Conservation (phyloP, 2,329 filamentous ascomycete genomes). For the Calonectria hongkongensis region DNA sequence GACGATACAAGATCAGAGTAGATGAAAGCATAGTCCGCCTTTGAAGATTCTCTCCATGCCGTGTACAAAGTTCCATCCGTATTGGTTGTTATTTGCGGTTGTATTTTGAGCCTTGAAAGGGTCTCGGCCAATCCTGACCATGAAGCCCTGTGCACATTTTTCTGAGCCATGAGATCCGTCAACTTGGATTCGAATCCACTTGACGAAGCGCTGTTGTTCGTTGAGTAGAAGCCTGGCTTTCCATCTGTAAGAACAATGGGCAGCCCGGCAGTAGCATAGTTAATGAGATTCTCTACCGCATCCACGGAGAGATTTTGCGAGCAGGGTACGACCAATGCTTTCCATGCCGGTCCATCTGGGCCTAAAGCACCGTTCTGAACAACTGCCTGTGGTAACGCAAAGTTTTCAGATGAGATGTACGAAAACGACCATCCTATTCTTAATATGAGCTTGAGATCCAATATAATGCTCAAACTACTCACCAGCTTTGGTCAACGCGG, state of each 20-base stretch:
- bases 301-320: neutral
- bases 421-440: slow-evolving; percentile 28
- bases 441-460: neutral
- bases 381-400: neutral
- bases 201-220: neutral
- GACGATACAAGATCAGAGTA: slow-evolving; percentile 22
- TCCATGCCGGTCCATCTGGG: slow-evolving; percentile 15
- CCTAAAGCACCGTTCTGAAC: slow-evolving; percentile 15
- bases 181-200: neutral
- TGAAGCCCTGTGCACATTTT: neutral
- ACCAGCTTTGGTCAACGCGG: slow-evolving; percentile 7
- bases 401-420: slow-evolving; percentile 24
- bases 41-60: neutral
- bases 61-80: slow-evolving; percentile 33
- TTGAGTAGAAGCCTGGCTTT: slow-evolving; percentile 3
- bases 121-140: neutral
- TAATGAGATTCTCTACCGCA: neutral
- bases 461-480: neutral
- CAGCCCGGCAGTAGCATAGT: slow-evolving; percentile 2
- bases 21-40: slow-evolving; percentile 13
- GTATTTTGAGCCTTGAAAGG: neutral
- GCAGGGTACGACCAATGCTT: slow-evolving; percentile 5
- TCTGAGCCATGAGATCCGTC: neutral
- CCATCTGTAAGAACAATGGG: slow-evolving; percentile 24
- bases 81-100: neutral